Percentiles rank a stretch among this genome's conserved stretches.
phyloP scores from a whole-genome alignment of 257 asterid species.

The Coffea canephora region DNA sequence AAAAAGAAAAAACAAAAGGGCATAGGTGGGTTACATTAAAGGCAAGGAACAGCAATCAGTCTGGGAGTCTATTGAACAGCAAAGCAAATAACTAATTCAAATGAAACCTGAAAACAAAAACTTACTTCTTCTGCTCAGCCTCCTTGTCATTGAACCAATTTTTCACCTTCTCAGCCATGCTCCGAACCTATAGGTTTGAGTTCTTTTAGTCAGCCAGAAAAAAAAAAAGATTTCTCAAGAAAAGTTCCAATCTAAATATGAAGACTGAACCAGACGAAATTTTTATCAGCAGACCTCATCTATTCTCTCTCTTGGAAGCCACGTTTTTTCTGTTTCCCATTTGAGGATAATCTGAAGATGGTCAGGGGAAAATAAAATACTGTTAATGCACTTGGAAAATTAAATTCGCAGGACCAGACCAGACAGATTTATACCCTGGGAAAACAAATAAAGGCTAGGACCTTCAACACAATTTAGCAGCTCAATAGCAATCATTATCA shows the following conservation, averaged over 20 bases:
- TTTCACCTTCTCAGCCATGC: conserved; percentile 71
- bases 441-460: not conserved
- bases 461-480: not conserved
- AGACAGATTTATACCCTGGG: not conserved
- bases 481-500: not conserved
- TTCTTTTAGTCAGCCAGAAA: not conserved
- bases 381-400: conserved; percentile 17
- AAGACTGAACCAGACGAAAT: conserved; percentile 8
- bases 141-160: conserved; percentile 83
- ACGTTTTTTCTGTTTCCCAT: conserved; percentile 82
- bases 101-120: not conserved
- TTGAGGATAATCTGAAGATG: conserved; percentile 58
- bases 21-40: not conserved
- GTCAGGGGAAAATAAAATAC: conserved; percentile 15
- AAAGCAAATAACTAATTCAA: not conserved
- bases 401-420: not conserved
- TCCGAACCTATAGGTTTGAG: conserved; percentile 44
- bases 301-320: conserved; percentile 84
- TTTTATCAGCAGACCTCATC: conserved; percentile 59
- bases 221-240: not conserved
- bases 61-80: not conserved
- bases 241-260: not conserved
- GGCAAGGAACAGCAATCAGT: not conserved
- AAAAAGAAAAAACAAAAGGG: not conserved
- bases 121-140: conserved; percentile 87